Evolutionary conservation across 2,329 filamentous ascomycete species (phyloP), one percentile per base, ranked within the genome.

Genomic region (Fusarium succisae): DNA sequence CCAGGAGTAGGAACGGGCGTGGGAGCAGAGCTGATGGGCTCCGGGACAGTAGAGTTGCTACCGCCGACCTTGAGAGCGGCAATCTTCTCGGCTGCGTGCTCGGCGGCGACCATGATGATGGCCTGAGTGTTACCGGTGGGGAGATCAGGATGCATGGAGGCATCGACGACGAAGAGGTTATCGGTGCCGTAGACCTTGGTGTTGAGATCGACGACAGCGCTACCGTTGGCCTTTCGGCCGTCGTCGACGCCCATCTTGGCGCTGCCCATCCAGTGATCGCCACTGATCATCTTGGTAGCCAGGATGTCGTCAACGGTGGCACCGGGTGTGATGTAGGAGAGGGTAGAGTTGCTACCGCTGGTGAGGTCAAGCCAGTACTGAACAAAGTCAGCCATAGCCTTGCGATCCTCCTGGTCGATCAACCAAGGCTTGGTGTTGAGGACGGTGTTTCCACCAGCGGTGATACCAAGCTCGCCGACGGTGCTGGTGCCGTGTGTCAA

Each of bases 141-240:
- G 41, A 79, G 24, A 48, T 79, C 90, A 0, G 91, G 90, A 81
- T 91, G 90, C 71, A 92, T 89, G 28, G 86, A 87, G 1, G 88
- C 89, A 69, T 91, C 90, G 7, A 91, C 87, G 18, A 91, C 87
- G 76, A 90, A 90, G 53, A 91, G 81, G 80, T 91, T 91, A 68
- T 90, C 87, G 0, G 87, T 91, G 50, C 89, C 89, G 72, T 88
- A 91, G 8, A 91, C 87, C 78, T 86, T 87, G 57, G 88, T 87
- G 79, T 90, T 83, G 10, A 85, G 77, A 72, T 91, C 89, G 1
- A 91, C 88, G 5, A 91, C 89, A 5, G 86, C 82, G 32, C 82
- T 85, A 10, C 88, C 88, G 62, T 83, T 82, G 50, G 74, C 78
- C 50, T 80, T 71, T 2, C 86, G 84, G 12, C 86, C 87, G 39